Base-by-base conservation (phyloP, 202 grass and related monocot genomes). In the Zoysia matrella region DNA sequence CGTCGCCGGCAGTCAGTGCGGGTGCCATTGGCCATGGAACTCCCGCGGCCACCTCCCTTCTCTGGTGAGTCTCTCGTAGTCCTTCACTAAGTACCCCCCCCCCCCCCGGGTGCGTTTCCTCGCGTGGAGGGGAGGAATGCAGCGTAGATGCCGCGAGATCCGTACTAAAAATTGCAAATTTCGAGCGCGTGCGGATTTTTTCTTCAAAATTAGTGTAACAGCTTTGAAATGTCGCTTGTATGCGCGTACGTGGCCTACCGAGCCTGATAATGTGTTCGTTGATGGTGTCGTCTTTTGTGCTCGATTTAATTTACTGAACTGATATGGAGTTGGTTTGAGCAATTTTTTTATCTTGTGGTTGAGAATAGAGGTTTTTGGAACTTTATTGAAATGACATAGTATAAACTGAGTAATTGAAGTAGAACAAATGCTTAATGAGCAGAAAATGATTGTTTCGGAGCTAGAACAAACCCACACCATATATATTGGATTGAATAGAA, bases 401-500 rank as follows among this genome's bases (percentile, higher is more conserved):
- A 64, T 63, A 80, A 75, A 62, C 52, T 1, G 3, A 50, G 42
- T 14, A 30, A 8, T 0, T 47, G 46, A 67, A 47, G 4, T 58
- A 57, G 49, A 52, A 53, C 3, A 11, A 42, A 4, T 60, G 54
- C 18, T 13, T 6, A 11, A n/a, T 43, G 5, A 40, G 1, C 22
- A 63, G 54, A 78, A 53, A 18, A 58, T 16, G 5, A 7, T 47
- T 0, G 10, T 36, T 73, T 78, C 49, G 18, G 6, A 66, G 39
- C 0, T 44, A 7, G 1, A 44, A 75, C 0, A 2, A 68, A 58
- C 11, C 22, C 51, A 53, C 76, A 64, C 3, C 67, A 39, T 74
- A 65, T 65, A 65, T 44, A 75, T 83, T 70, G 41, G 22, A 74
- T 73, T 74, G 2, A 80, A 36, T 67, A 76, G 50, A 16, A 63